Base-by-base conservation (phyloP, 2,329 filamentous ascomycete species). In the Rachicladosporium sp. region DNA sequence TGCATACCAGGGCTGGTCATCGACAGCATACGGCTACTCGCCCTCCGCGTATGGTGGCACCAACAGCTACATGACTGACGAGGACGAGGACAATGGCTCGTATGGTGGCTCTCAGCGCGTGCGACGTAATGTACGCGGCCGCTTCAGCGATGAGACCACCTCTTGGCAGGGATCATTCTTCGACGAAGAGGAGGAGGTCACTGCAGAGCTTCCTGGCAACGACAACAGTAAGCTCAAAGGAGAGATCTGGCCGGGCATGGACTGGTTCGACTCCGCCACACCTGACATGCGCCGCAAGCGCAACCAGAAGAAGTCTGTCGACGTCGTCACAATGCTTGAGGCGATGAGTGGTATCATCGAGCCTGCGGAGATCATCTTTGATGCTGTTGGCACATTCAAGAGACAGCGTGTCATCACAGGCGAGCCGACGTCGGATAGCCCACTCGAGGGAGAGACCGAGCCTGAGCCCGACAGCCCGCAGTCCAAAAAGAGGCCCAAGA, bases 251-350 rank as follows among this genome's bases (percentile, higher is more conserved):
- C 78, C 80, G 2, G 83, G 83, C 11, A 88, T 88, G 82, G 73
- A 75, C 38, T 70, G 85, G n/a, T 87, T 88, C 55, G 83, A 89
- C 58, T 77, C 83, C 38, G 83, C 83, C 4, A 82, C 79, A 4
- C 71, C 77, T 10, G 74, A 80, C 44, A 80, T 82, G 69, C 80
- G 76, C 50, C 72, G 78, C 34, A 83, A 76, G 62, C 70, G 83
- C 37, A 88, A 88, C 55, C 83, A 89, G 60, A 77, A 80, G 51
- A 89, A 89, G 58, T 75, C 80, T 39, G 70, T 67, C n/a, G 78
- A 76, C 1, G 77, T 85, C n/a, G 63, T 86, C 13, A 67, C 74
- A 40, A 72, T 74, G 43, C 76, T 89, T 59, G 70, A 78, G 49
- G 59, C 69, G 38, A 76, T 74, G 11, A 86, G 82, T 1, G 67